phyloP scores from a whole-genome alignment of 78 protist genomes.

The Dictyostelium capitatum region DNA sequence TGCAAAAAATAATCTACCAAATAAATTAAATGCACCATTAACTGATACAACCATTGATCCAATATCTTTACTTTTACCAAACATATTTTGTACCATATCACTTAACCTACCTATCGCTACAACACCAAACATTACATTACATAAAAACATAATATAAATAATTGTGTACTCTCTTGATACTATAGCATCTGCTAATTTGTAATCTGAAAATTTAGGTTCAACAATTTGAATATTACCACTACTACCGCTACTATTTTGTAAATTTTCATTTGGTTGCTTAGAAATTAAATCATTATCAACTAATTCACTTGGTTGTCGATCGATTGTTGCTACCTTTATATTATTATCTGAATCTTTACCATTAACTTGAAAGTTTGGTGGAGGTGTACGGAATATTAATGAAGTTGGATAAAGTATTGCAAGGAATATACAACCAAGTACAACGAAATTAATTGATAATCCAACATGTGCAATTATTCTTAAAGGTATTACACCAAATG shows the following conservation, averaged over 20 bases:
- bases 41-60: slow-evolving; percentile 70
- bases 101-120: slow-evolving; percentile 61
- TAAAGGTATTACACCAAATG: slow-evolving; percentile 29
- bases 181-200: not conserved
- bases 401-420: slow-evolving; percentile 6
- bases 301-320: too few species aligned
- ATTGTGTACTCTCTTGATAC: slow-evolving; percentile 29
- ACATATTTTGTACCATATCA: slow-evolving; percentile 73
- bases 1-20: slow-evolving; percentile 65
- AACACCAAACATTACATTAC: slow-evolving; percentile 67
- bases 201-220: slow-evolving; percentile 2
- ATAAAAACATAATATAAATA: slow-evolving; percentile 57
- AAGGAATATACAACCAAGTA: slow-evolving; percentile 47
- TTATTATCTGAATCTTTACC: slow-evolving; percentile 4
- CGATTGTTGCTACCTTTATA: not conserved
- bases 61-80: slow-evolving; percentile 40
- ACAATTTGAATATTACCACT: not conserved
- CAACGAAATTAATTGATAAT: slow-evolving; percentile 66
- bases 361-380: slow-evolving; percentile 31
- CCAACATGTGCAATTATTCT: slow-evolving; percentile 61
- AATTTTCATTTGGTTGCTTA: not conserved
- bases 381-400: slow-evolving; percentile 76
- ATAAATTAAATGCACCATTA: slow-evolving; percentile 80
- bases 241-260: not conserved
- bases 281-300: not conserved